phyloP scores from a whole-genome alignment of 163 green algal genomes.

The Scenedesmus sp. region DNA sequence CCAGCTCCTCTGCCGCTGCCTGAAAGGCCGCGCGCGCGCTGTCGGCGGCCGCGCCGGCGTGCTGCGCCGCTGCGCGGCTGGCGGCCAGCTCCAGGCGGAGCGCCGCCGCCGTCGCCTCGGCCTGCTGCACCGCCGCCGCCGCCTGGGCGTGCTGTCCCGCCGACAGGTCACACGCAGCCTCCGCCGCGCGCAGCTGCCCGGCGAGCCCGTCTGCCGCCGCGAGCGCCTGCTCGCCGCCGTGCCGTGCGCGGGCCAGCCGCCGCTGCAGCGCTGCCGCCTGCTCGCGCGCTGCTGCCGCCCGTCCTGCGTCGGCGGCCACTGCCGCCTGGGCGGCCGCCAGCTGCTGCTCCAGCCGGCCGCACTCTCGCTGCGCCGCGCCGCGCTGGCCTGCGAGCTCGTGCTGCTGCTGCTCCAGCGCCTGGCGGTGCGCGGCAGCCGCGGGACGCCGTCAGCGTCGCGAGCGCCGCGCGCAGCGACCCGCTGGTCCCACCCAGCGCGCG shows the following conservation, averaged over 20 bases:
- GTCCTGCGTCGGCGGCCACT: background rate
- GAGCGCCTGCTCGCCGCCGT: slow-evolving; percentile 7
- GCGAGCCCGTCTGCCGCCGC: background rate
- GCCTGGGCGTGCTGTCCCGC: too few species aligned
- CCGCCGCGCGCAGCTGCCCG: slow-evolving; percentile 17
- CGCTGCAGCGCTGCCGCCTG: background rate
- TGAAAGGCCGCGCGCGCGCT: too few species aligned
- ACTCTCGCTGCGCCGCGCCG: background rate
- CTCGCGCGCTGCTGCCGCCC: background rate
- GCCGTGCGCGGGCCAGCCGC: slow-evolving; percentile 3
- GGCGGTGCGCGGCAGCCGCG: background rate
- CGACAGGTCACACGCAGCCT: background rate
- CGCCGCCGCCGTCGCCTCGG: too few species aligned
- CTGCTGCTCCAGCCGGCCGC: background rate
- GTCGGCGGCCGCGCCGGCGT: too few species aligned
- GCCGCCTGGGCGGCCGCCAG: background rate
- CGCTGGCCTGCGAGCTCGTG: background rate
- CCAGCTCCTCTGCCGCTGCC: too few species aligned
- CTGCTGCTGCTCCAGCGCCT: background rate
- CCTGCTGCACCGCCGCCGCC: too few species aligned
- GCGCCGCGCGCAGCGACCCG: background rate
- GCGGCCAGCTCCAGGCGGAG: too few species aligned
- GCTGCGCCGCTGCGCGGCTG: too few species aligned
- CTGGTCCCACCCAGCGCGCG: background rate
- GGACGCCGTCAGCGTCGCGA: background rate